These are phyloP conservation scores for Adansonia digitata DNA, from an alignment of 345 rosid genomes.

Conservation along the genomic window DNA sequence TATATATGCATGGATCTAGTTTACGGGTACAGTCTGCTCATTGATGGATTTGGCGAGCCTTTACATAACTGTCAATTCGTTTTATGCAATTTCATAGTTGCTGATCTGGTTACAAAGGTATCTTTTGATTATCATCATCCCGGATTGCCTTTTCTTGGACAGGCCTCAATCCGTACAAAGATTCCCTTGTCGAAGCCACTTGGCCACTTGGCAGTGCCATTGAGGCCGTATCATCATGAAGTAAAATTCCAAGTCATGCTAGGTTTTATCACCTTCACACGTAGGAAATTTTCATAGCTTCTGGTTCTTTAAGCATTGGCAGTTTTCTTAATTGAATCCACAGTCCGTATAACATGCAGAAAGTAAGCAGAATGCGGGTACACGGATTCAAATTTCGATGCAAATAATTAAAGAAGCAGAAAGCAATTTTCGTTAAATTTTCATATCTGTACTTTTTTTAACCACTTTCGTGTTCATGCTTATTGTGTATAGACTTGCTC, in stretches of 20 bases:
- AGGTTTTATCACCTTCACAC: background rate
- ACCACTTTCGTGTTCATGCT: too few relatives aligned
- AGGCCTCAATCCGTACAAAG: constrained; percentile 74
- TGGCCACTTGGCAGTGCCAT: constrained; percentile 99
- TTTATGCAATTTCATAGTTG: background rate
- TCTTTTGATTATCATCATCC: constrained; percentile 2
- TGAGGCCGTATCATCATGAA: constrained; percentile 63
- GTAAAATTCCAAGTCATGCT: background rate
- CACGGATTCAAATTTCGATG: constrained; percentile 15
- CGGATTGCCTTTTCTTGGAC: background rate
- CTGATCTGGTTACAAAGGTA: background rate
- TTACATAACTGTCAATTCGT: background rate
- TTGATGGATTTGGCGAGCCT: constrained; percentile 77
- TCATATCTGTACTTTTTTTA: too few relatives aligned
- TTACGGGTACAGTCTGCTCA: constrained; percentile 71
- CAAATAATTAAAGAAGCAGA: too few relatives aligned
- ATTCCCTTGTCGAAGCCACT: constrained; percentile 75
- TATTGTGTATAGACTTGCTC: too few relatives aligned
- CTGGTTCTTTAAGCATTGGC: background rate
- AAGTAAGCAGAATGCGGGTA: background rate
- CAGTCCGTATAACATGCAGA: background rate
- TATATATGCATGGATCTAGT: too few relatives aligned
- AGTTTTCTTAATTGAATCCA: background rate
- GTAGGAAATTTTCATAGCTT: background rate
- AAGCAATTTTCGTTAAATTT: too few relatives aligned